phyloP scores from a whole-genome alignment of 179 eudicot species.

The Vitellaria paradoxa region DNA sequence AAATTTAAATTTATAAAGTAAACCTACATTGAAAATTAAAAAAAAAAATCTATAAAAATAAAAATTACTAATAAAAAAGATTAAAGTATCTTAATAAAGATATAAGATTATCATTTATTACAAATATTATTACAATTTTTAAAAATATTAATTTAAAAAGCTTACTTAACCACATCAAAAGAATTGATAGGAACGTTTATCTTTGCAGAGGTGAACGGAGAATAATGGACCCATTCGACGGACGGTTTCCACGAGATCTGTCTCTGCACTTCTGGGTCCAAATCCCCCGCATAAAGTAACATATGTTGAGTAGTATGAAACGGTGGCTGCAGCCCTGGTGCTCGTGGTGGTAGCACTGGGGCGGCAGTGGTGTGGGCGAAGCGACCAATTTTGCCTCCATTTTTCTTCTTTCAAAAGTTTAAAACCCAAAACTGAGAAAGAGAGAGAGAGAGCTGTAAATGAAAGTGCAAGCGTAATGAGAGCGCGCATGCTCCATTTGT shows the following conservation, averaged over 20 bases:
- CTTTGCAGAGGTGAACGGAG: slow-evolving; percentile 62
- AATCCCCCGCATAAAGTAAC: slow-evolving; percentile 60
- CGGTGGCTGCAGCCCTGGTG: not conserved
- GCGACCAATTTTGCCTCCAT: slow-evolving; percentile 18
- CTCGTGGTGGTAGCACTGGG: too few species aligned
- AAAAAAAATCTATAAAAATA: too few species aligned
- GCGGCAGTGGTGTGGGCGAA: slow-evolving; percentile 1
- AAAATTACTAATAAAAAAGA: too few species aligned
- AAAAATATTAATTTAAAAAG: too few species aligned
- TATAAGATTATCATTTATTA: too few species aligned
- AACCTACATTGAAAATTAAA: too few species aligned
- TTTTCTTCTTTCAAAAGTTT: not conserved
- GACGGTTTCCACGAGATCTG: slow-evolving; percentile 34
- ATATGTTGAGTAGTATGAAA: not conserved
- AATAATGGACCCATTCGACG: slow-evolving; percentile 27
- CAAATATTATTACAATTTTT: too few species aligned
- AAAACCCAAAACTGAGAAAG: not conserved
- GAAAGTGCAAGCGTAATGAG: slow-evolving; percentile 3
- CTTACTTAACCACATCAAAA: slow-evolving; percentile 62
- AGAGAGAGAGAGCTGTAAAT: slow-evolving; percentile 8
- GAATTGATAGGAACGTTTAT: slow-evolving; percentile 31
- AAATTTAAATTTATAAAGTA: too few species aligned
- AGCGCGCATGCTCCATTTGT: slow-evolving; percentile 18
- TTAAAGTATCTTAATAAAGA: too few species aligned
- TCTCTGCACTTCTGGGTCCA: slow-evolving; percentile 39